Evolutionary conservation across 768 basidiomycete genomes (phyloP).

Genomic region (Tylopilus rubrobrunneus): DNA sequence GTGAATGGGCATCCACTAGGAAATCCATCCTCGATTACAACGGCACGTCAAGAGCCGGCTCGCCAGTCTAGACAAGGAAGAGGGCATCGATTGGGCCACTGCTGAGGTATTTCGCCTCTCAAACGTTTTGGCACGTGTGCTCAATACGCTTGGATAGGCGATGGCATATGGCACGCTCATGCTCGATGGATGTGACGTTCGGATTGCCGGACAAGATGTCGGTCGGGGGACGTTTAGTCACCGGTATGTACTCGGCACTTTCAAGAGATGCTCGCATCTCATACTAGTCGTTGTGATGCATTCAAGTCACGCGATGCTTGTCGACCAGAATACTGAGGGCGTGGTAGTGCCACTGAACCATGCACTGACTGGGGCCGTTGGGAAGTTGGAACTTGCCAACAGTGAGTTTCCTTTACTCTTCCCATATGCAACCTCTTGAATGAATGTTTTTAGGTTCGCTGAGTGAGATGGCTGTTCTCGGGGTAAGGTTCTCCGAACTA

Average conservation of each 20-base stretch:
- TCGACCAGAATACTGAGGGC: constrained; percentile 79
- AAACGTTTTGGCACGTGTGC: background rate
- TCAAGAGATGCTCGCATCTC: background rate
- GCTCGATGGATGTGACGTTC: constrained; percentile 76
- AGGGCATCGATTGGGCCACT: constrained; percentile 85
- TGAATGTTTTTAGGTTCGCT: constrained; percentile 55
- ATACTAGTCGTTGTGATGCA: background rate
- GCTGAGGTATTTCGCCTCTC: constrained; percentile 58
- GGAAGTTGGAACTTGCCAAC: constrained; percentile 82
- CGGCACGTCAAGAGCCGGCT: constrained; percentile 77
- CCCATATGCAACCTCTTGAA: background rate
- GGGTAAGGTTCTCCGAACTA: constrained; percentile 44
- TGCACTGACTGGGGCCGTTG: constrained; percentile 45
- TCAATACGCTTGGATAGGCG: constrained; percentile 43
- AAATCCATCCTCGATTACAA: constrained; percentile 73
- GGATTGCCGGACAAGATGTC: constrained; percentile 92
- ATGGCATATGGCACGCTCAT: constrained; percentile 86
- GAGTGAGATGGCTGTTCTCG: constrained; percentile 87
- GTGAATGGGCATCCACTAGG: constrained; percentile 38
- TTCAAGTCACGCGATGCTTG: constrained; percentile 83
- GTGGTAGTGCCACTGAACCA: constrained; percentile 82
- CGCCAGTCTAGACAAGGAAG: constrained; percentile 61
- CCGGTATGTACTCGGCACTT: constrained; percentile 34
- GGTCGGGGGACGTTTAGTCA: constrained; percentile 90
- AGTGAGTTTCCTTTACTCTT: constrained; percentile 46